Evolutionary conservation across 805 yeast species (phyloP), one percentile per base, ranked within the genome.

Genomic region (Diddensiella transvaalensis): DNA sequence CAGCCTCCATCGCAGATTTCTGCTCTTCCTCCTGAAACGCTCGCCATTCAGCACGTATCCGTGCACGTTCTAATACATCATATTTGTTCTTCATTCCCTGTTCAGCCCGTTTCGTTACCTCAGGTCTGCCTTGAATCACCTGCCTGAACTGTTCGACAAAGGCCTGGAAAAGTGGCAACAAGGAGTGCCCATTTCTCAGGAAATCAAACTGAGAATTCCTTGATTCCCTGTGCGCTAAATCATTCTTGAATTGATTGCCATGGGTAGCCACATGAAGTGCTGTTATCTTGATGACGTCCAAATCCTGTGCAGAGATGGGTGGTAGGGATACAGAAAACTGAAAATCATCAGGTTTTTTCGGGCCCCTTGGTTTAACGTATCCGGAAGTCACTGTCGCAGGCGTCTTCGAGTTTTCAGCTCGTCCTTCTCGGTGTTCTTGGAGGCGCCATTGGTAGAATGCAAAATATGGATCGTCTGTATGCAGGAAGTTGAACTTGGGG

Each of bases 221-320:
- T 6, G 53, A 47, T 33, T 60, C 67, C 3, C 57, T 40, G 30
- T 62, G 58, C 8, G 56, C 63, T 29, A 83, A 72, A 2, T 65
- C 60, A 2, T 64, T 60, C 18, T 77, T 62, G 47, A 77, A 75
- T 10, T 59, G 61, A 1, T 67, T 65, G 0, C 87, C 87, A 59
- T 86, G 81, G 15, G 71, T 61, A 0, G 88, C 86, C 1, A 78
- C 78, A 57, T 76, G 80, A 46, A 79, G 72, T 0, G 97, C 96
- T 1, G 90, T 79, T 2, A 80, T 59, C 61, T 86, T 85, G 38
- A 91, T 75, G 8, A 85, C 71, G 22, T 83, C 84, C 22, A 85
- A 65, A 62, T 89, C 96, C 24, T 74, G 68, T 0, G 76, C 60
- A 0, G 91, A 78, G 2, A 87, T 70, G 13, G 69, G 67, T 13